Evolutionary conservation across 2,329 filamentous ascomycete genomes (phyloP).

Genomic region (Davidsoniella australis): DNA sequence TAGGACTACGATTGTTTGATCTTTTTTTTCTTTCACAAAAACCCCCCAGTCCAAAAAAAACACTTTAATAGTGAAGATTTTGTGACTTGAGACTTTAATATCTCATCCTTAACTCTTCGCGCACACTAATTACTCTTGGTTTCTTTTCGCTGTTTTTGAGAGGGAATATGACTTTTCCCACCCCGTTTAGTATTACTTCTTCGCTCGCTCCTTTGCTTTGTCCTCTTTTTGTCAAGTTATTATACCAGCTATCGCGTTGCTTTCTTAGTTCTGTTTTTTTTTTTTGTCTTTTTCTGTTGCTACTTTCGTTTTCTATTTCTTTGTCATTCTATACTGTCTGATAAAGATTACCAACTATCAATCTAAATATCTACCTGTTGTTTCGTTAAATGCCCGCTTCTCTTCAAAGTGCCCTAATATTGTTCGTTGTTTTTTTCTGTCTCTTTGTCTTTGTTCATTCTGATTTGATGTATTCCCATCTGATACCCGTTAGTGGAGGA

Average conservation of each 20-base stretch:
- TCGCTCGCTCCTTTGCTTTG: not conserved
- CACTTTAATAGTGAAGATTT: no score
- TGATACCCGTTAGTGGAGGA: no score
- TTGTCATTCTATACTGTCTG: not conserved
- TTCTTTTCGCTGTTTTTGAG: not conserved
- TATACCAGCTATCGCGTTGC: slow-evolving; percentile 13
- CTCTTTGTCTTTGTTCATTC: not conserved
- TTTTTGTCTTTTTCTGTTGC: slow-evolving; percentile 15
- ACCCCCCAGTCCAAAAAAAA: no score
- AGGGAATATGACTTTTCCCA: not conserved
- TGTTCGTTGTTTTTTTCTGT: not conserved
- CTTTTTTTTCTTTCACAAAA: no score
- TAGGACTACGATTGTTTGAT: no score
- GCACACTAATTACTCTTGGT: not conserved
- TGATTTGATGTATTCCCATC: no score
- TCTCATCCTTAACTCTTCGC: not conserved
- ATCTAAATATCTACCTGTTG: no score
- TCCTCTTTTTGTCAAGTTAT: slow-evolving; percentile 4
- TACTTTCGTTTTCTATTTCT: slow-evolving; percentile 15
- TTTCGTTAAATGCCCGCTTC: no score
- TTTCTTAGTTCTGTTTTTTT: slow-evolving; percentile 16
- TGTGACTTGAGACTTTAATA: not conserved
- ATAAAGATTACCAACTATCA: not conserved
- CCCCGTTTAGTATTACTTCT: not conserved
- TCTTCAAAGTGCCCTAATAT: not conserved